Base-by-base conservation (phyloP, 257 asterid species). In the Solanum corneliomulleri region DNA sequence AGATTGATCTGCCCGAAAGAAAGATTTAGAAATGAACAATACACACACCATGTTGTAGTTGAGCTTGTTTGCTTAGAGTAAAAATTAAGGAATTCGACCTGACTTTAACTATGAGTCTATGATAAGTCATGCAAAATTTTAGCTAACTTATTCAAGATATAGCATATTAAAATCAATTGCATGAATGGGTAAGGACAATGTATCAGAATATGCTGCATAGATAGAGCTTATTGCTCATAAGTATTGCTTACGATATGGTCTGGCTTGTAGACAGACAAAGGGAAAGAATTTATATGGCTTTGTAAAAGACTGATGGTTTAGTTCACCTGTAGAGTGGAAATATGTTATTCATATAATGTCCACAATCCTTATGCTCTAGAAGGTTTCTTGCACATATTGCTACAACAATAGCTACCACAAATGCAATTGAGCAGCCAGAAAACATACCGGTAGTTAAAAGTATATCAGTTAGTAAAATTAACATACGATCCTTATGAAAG, bases 281-380 rank as follows among this genome's bases (percentile, higher is more conserved):
- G 31, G 75, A 37, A 74, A 12, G 14, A 85, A 27, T 76, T 23
- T n/a, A 76, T 41, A 41, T 42, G 58, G 42, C 7, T n/a, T n/a
- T 41, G 33, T 23, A 60, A 56, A 62, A 13, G 62, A n/a, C 60
- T 8, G 35, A 62, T 71, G 41, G 42, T 45, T 69, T 74, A 41
- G 70, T 62, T 69, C 49, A 96, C 99, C 98, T 94, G 41, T 96
- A 93, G 52, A 96, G 94, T 86, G 98, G 98, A 87, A 95, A 96
- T 91, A 95, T 89, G 71, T 84, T 92, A 9, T 92, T 87, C 98
- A 96, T 95, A 90, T 95, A 96, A 78, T 49, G 84, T 2, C 41
- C 88, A 49, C 92, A 89, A 42, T 91, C 94, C 25, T 29, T 86
- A 35, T 87, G 91, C 6, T 91, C 25, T 25, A 94, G 93, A 88